Percentiles rank a stretch among this genome's conserved stretches.
Evolutionary conservation across 306 rosid genomes (phyloP).

Genomic region (Hippophae gyantsensis): DNA sequence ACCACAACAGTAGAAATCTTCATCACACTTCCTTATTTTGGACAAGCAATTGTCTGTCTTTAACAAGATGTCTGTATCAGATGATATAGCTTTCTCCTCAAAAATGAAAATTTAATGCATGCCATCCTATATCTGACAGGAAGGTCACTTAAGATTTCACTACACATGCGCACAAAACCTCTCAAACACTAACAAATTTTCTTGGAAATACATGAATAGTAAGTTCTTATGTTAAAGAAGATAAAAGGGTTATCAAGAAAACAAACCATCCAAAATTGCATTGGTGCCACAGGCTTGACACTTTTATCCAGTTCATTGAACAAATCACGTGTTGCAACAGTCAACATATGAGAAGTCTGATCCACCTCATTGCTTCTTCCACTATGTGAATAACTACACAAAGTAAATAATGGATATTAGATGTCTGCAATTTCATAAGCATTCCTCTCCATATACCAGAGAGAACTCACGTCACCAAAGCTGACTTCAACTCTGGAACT

Average conservation of each 20-base stretch:
- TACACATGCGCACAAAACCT: too few relatives aligned
- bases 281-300: slow-evolving; percentile 89
- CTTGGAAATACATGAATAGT: too few relatives aligned
- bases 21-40: too few relatives aligned
- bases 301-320: slow-evolving; percentile 85
- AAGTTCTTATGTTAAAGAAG: background rate
- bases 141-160: too few relatives aligned
- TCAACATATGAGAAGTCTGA: slow-evolving; percentile 85
- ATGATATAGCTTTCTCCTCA: too few relatives aligned
- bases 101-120: too few relatives aligned
- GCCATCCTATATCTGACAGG: too few relatives aligned
- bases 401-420: slow-evolving; percentile 1
- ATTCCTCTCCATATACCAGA: background rate
- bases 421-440: slow-evolving; percentile 1
- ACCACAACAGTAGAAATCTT: too few relatives aligned
- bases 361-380: slow-evolving; percentile 77
- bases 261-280: slow-evolving; percentile 98
- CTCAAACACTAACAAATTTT: too few relatives aligned
- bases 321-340: slow-evolving; percentile 83
- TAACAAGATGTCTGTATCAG: too few relatives aligned
- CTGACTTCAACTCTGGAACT: slow-evolving; percentile 95
- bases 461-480: slow-evolving; percentile 62
- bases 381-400: slow-evolving; percentile 61
- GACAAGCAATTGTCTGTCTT: too few relatives aligned
- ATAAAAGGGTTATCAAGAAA: slow-evolving; percentile 10